Evolutionary conservation across 169 alveolate species (phyloP), one percentile per base, ranked within the genome.

Genomic region (Plasmodium reichenowi): DNA sequence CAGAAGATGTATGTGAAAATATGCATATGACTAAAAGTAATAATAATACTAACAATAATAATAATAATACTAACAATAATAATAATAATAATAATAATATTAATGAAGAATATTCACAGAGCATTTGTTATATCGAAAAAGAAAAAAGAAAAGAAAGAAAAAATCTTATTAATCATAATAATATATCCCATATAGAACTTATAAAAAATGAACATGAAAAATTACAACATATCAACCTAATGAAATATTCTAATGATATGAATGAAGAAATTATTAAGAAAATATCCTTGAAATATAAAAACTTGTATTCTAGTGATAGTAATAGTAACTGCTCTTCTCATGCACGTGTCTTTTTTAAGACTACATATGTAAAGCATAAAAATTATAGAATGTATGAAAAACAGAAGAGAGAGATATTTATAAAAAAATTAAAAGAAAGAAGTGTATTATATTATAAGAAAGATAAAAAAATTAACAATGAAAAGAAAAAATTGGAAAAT

Each of bases 251-350:
- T 26, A 68, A 60, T 45, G 20, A 17, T 32, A 9, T 68, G 1
- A 83, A 68, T 2, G 67, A 50, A 1, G 85, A 68, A 60, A 38
- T 68, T 12, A 68, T 83, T 83, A 83, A 83, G 52, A 68, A 68
- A 10, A 4, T 72, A n/a, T 68, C 70, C 68, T 48, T 45, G 3
- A 67, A 54, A 48, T 47, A 75, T 47, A 68, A 59, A 63, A 56
- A 43, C 20, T 68, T 83, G 4, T 83, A 68, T 54, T 67, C 80
- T 32, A 83, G 91, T 83, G 91, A 83, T 29, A 32, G 15, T 62
- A 83, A 26, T 26, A 17, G 24, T 58, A 76, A 38, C 45, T 48
- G 56, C 52, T 58, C 38, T 38, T 67, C 80, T 13, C 24, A 12
- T 26, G 24, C 22, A 26, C 24, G 43, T 48, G 59, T 48, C 32